Conservation (phyloP, 257 asterid genomes). For the Nicotiana tabacum region DNA sequence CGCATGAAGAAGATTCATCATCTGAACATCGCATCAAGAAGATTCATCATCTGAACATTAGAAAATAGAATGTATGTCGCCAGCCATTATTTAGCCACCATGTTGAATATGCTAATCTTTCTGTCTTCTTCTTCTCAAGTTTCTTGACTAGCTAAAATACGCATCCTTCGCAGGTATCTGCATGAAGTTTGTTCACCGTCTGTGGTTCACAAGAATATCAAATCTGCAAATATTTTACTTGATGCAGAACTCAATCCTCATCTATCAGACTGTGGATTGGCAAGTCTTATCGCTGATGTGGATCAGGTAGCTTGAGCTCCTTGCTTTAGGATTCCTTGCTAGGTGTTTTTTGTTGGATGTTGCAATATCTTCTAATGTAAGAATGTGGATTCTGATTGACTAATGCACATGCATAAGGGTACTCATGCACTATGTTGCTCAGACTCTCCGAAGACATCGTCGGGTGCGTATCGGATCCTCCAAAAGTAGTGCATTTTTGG, state of each 20-base stretch:
- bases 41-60: not conserved
- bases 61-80: not conserved
- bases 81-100: not conserved
- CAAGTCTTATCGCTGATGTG: slow-evolving; percentile 61
- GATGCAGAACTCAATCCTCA: slow-evolving; percentile 89
- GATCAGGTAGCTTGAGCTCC: slow-evolving; percentile 55
- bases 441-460: too few relatives aligned
- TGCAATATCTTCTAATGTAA: not conserved
- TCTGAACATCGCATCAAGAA: not conserved
- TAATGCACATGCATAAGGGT: not conserved
- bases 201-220: slow-evolving; percentile 74
- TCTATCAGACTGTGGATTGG: slow-evolving; percentile 85
- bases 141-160: slow-evolving; percentile 13
- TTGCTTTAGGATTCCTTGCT: not conserved
- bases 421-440: not conserved
- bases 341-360: not conserved
- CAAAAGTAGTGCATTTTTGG: too few relatives aligned
- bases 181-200: slow-evolving; percentile 97
- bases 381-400: not conserved
- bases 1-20: not conserved
- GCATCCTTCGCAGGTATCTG: slow-evolving; percentile 58
- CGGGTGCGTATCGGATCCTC: too few relatives aligned
- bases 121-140: not conserved
- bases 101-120: not conserved
- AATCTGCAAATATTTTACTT: slow-evolving; percentile 80